phyloP scores from a whole-genome alignment of 208 protist species.

The Naegleria lovaniensis region DNA sequence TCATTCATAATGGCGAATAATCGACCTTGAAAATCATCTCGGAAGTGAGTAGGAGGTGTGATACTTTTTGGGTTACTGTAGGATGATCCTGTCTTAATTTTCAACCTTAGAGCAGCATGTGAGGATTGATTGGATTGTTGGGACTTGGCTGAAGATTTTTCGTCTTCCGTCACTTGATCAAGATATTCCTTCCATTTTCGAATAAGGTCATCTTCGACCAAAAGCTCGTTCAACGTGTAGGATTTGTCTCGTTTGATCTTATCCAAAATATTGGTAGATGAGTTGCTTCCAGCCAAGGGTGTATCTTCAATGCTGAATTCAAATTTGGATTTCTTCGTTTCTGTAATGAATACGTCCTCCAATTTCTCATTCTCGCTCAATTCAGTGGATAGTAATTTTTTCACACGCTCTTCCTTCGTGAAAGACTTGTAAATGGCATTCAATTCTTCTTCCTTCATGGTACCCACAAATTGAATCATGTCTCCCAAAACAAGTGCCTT shows the following conservation, averaged over 20 bases:
- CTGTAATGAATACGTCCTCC: neutral
- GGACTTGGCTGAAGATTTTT: neutral
- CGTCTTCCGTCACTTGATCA: neutral
- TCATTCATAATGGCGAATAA: slow-evolving; percentile 22
- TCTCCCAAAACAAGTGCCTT: neutral
- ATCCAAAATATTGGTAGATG: neutral
- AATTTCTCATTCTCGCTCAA: neutral
- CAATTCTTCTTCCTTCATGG: neutral
- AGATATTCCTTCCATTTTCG: neutral
- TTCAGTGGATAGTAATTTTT: neutral
- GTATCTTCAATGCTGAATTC: neutral
- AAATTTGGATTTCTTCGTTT: neutral
- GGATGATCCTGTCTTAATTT: neutral
- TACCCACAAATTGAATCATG: neutral
- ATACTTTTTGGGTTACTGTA: neutral
- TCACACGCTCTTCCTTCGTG: neutral
- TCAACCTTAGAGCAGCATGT: neutral
- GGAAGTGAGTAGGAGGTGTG: neutral
- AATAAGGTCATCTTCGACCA: neutral
- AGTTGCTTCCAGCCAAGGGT: neutral
- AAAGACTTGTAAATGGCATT: neutral
- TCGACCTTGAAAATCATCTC: slow-evolving; percentile 1
- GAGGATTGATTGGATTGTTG: neutral
- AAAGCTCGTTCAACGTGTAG: neutral
- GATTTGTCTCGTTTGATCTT: neutral